These are phyloP conservation scores for Penicillium lagena DNA, from an alignment of 495 filamentous ascomycete species.

Conservation along the genomic window DNA sequence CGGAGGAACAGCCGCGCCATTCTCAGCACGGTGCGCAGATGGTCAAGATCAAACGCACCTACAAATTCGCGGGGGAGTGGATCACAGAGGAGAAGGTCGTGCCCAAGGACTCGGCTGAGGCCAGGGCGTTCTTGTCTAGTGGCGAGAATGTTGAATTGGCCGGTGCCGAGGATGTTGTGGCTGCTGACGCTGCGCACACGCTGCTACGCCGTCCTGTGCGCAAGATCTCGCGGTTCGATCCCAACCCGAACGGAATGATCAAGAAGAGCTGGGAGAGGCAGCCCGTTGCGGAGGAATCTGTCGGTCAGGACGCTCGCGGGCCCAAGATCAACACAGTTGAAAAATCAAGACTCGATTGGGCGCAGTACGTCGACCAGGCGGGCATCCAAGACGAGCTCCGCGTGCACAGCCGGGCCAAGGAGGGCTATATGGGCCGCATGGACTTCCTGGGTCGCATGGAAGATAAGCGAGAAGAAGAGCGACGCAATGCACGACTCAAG, in stretches of 20 bases:
- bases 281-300: constrained; percentile 7
- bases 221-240: constrained; percentile 77
- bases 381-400: constrained; percentile 89
- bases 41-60: constrained; percentile 81
- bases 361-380: constrained; percentile 83
- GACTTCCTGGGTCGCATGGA: constrained; percentile 86
- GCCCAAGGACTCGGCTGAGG: constrained; percentile 72
- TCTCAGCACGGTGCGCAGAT: constrained; percentile 33
- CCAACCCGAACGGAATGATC: constrained; percentile 45
- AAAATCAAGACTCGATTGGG: constrained; percentile 94
- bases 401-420: constrained; percentile 75
- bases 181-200: constrained; percentile 13
- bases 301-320: constrained; percentile 43
- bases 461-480: constrained; percentile 68
- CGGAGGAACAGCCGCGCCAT: constrained; percentile 9
- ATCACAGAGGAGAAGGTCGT: constrained; percentile 80
- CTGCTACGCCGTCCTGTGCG: constrained; percentile 61
- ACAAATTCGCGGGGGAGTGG: constrained; percentile 84
- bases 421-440: constrained; percentile 74
- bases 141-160: constrained; percentile 33
- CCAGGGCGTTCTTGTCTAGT: constrained; percentile 63
- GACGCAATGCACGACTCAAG: constrained; percentile 53
- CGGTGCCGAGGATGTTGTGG: constrained; percentile 20
- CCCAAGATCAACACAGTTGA: constrained; percentile 94
- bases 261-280: constrained; percentile 47